phyloP scores from a whole-genome alignment of 331 rosid genomes.

The Telfairia occidentalis region DNA sequence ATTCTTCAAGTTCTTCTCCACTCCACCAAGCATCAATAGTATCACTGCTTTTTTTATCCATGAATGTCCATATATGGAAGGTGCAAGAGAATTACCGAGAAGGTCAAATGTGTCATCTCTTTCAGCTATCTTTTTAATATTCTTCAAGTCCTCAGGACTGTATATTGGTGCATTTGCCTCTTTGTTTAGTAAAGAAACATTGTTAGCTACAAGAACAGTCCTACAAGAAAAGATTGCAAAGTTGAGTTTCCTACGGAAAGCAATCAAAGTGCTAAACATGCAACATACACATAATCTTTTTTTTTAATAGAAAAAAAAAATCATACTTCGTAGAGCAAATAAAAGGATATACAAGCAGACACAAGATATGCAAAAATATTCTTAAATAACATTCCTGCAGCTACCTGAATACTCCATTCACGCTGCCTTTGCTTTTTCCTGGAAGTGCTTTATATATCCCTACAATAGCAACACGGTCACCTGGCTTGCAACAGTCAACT shows the following conservation, averaged over 20 bases:
- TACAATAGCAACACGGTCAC: constrained; percentile 90
- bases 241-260: constrained; percentile 15
- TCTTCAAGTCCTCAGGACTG: constrained; percentile 63
- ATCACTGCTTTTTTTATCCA: constrained; percentile 98
- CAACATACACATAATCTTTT: neutral
- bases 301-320: neutral
- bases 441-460: constrained; percentile 93
- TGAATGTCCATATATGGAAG: constrained; percentile 89
- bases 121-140: constrained; percentile 73
- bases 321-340: neutral
- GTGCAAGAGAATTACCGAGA: constrained; percentile 92
- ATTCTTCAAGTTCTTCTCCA: constrained; percentile 91
- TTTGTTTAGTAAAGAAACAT: constrained; percentile 84
- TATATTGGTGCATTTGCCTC: constrained; percentile 93
- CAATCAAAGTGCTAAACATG: neutral
- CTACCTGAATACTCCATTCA: constrained; percentile 97
- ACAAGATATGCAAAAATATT: constrained; percentile 1
- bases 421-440: constrained; percentile 77
- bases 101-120: constrained; percentile 83
- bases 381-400: neutral
- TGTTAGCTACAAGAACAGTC: constrained; percentile 89
- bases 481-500: constrained; percentile 96
- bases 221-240: constrained; percentile 30
- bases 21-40: constrained; percentile 87
- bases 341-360: neutral